These are phyloP conservation scores for Alternaria rosae DNA, from an alignment of 2,329 filamentous ascomycete species.

Conservation along the genomic window DNA sequence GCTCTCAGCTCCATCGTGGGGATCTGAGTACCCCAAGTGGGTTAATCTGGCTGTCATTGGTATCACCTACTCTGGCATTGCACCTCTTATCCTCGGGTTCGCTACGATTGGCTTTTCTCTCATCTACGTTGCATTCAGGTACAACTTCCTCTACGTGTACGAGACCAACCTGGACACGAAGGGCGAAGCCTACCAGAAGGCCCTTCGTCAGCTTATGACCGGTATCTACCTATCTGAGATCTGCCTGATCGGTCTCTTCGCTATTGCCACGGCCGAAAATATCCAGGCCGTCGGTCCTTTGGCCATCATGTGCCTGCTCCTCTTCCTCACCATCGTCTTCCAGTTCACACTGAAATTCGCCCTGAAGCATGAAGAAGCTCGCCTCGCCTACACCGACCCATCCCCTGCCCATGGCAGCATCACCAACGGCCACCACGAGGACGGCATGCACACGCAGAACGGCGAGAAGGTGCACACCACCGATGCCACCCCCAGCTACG, in stretches of 20 bases:
- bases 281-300: constrained; percentile 51
- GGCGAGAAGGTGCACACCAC: constrained; percentile 15
- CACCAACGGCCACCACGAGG: constrained; percentile 30
- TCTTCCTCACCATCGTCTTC: constrained; percentile 52
- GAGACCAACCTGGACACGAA: constrained; percentile 57
- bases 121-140: constrained; percentile 58
- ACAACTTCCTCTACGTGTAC: constrained; percentile 60
- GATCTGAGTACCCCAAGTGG: constrained; percentile 57
- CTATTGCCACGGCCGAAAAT: constrained; percentile 48
- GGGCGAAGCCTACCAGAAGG: constrained; percentile 56
- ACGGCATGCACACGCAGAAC: constrained; percentile 22
- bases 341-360: constrained; percentile 47
- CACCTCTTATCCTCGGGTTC: constrained; percentile 58
- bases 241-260: constrained; percentile 58
- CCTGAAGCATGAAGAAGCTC: constrained; percentile 40
- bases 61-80: constrained; percentile 58
- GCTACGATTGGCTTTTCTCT: constrained; percentile 54
- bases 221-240: constrained; percentile 58
- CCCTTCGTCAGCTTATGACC: constrained; percentile 56
- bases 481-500: constrained; percentile 8
- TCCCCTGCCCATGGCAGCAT: constrained; percentile 22
- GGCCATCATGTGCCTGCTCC: constrained; percentile 52
- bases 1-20: constrained; percentile 55
- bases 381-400: constrained; percentile 40
- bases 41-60: constrained; percentile 55